phyloP scores from a whole-genome alignment of 495 filamentous ascomycete genomes.

The Cryomyces minteri region DNA sequence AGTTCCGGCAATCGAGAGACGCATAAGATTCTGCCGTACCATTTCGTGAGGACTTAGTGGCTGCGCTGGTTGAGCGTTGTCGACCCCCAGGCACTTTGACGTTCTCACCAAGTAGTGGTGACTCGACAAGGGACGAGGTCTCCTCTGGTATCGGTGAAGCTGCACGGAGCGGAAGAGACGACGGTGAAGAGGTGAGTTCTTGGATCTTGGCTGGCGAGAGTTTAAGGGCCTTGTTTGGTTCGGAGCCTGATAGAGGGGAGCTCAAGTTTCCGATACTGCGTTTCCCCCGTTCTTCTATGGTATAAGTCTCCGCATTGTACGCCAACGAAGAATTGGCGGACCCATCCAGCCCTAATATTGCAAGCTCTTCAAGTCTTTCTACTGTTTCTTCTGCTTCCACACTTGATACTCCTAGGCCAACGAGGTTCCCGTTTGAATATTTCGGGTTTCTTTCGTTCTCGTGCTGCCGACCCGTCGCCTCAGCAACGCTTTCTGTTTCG shows the following conservation, averaged over 20 bases:
- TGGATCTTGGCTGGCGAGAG: slow-evolving; percentile 38
- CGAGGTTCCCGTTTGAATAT: too few relatives aligned
- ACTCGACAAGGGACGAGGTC: not conserved
- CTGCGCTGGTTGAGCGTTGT: not conserved
- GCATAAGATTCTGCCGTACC: not conserved
- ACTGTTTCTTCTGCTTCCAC: too few relatives aligned
- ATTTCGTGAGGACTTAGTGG: not conserved
- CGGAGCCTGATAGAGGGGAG: not conserved
- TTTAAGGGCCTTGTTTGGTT: slow-evolving; percentile 22
- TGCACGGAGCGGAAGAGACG: slow-evolving; percentile 7
- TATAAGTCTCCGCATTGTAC: too few relatives aligned
- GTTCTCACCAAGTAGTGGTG: not conserved
- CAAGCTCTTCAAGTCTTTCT: too few relatives aligned
- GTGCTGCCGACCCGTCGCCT: too few relatives aligned
- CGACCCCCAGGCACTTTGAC: not conserved
- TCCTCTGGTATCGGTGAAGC: slow-evolving; percentile 8
- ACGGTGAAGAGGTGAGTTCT: slow-evolving; percentile 22
- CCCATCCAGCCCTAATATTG: too few relatives aligned
- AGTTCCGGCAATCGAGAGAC: not conserved
- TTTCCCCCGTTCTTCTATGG: not conserved
- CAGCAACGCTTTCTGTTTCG: too few relatives aligned
- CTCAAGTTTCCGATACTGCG: not conserved
- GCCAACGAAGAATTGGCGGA: too few relatives aligned
- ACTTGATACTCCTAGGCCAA: too few relatives aligned
- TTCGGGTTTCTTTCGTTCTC: too few relatives aligned